These are phyloP conservation scores for Petrea volubilis DNA, from an alignment of 257 asterid species.

Conservation along the genomic window DNA sequence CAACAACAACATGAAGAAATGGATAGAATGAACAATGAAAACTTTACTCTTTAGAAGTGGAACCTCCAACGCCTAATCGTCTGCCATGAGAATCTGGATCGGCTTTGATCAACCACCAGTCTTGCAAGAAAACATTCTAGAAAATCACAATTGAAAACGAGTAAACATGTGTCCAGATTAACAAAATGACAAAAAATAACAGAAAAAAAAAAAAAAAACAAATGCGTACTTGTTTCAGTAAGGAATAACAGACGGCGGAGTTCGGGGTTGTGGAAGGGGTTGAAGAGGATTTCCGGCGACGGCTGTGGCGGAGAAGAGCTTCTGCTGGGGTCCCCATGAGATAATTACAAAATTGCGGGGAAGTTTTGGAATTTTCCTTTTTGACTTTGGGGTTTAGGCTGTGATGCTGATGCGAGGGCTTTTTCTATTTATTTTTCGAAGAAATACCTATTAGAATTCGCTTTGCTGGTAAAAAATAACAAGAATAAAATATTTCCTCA, in stretches of 20 bases:
- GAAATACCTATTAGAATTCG: no score
- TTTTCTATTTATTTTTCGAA: no score
- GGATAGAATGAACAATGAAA: constrained; percentile 1
- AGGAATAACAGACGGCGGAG: constrained; percentile 9
- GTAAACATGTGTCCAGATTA: neutral
- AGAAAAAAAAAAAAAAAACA: neutral
- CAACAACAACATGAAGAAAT: neutral
- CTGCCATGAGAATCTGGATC: constrained; percentile 34
- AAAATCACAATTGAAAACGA: constrained; percentile 14
- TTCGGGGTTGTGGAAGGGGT: constrained; percentile 18
- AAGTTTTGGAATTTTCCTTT: neutral
- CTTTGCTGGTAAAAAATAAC: no score
- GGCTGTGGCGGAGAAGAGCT: neutral
- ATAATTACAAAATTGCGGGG: neutral
- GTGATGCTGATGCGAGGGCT: no score
- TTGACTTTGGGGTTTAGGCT: neutral
- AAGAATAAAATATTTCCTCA: no score
- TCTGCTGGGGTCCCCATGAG: constrained; percentile 14
- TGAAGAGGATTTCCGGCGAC: neutral
- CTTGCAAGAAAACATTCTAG: constrained; percentile 38
- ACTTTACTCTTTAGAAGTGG: constrained; percentile 34
- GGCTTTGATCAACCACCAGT: constrained; percentile 67
- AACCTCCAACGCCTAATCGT: constrained; percentile 55
- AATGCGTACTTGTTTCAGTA: constrained; percentile 25
- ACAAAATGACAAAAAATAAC: neutral